These are phyloP conservation scores for Lathyrus sativus DNA, from an alignment of 306 rosid genomes.

Conservation along the genomic window DNA sequence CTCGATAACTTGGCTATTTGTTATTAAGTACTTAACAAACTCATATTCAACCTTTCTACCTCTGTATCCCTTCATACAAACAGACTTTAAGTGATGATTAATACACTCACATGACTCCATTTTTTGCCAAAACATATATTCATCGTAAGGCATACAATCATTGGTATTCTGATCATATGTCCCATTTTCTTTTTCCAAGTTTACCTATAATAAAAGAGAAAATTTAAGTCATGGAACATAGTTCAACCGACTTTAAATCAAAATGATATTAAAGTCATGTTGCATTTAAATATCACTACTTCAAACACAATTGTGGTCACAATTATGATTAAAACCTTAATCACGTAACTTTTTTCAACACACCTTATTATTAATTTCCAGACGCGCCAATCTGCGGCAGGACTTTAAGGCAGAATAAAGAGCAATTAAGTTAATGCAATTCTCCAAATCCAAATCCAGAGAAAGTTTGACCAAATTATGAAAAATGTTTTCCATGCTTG, in stretches of 20 bases:
- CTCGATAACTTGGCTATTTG: not conserved
- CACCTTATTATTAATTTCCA: not conserved
- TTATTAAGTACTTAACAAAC: not conserved
- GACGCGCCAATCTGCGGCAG: too few relatives aligned
- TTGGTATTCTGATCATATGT: not conserved
- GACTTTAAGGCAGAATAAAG: too few relatives aligned
- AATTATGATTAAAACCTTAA: not conserved
- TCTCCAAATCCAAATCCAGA: too few relatives aligned
- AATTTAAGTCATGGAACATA: not conserved
- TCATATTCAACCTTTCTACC: not conserved
- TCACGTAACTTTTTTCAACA: not conserved
- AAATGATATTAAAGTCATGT: too few relatives aligned
- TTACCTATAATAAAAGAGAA: not conserved
- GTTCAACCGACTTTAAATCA: too few relatives aligned
- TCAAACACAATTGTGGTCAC: not conserved
- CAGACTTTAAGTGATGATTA: not conserved
- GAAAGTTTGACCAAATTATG: too few relatives aligned
- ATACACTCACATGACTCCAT: not conserved
- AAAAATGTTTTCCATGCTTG: not conserved
- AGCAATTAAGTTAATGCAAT: too few relatives aligned
- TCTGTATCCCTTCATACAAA: not conserved
- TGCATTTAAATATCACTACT: not conserved
- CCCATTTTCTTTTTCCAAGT: too few relatives aligned
- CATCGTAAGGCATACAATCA: not conserved
- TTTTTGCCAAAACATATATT: not conserved